Evolutionary conservation across 2,329 filamentous ascomycete genomes (phyloP).

Genomic region (Stagonosporopsis rhizophila): DNA sequence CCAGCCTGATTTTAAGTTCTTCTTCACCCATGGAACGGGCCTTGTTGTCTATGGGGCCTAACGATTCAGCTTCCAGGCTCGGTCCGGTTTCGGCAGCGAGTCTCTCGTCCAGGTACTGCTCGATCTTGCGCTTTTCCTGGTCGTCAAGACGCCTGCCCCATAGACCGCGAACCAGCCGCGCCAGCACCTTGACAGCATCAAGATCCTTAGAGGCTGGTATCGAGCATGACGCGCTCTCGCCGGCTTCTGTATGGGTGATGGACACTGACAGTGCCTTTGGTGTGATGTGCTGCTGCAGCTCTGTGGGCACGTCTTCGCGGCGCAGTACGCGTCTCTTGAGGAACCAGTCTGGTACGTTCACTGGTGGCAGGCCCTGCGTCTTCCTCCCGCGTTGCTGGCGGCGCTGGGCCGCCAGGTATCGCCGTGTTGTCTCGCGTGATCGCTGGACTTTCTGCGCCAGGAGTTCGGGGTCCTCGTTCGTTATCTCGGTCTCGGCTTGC

Average conservation of each 20-base stretch:
- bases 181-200: slow-evolving; percentile 31
- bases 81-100: slow-evolving; percentile 6
- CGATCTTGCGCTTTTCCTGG: slow-evolving; percentile 31
- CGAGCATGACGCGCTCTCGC: slow-evolving; percentile 35
- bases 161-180: slow-evolving; percentile 34
- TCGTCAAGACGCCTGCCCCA: slow-evolving; percentile 35
- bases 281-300: slow-evolving; percentile 15
- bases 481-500: slow-evolving; percentile 30
- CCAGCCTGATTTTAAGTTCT: slow-evolving; percentile 11
- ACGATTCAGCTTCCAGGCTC: background rate
- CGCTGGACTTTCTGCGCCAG: slow-evolving; percentile 48
- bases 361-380: slow-evolving; percentile 45
- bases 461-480: slow-evolving; percentile 42
- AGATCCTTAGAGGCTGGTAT: slow-evolving; percentile 28
- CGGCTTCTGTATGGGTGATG: slow-evolving; percentile 32
- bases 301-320: slow-evolving; percentile 38
- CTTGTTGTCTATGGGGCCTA: slow-evolving; percentile 15
- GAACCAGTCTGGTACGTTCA: slow-evolving; percentile 65
- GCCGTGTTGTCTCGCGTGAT: slow-evolving; percentile 42
- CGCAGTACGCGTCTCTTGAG: slow-evolving; percentile 59
- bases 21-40: slow-evolving; percentile 15
- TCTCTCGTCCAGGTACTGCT: slow-evolving; percentile 29
- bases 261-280: slow-evolving; percentile 30
- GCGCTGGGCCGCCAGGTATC: slow-evolving; percentile 45
- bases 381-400: slow-evolving; percentile 45